Evolutionary conservation across 2,329 filamentous ascomycete genomes (phyloP), one percentile per base, ranked within the genome.

Genomic region (Aspergillus chevalieri): DNA sequence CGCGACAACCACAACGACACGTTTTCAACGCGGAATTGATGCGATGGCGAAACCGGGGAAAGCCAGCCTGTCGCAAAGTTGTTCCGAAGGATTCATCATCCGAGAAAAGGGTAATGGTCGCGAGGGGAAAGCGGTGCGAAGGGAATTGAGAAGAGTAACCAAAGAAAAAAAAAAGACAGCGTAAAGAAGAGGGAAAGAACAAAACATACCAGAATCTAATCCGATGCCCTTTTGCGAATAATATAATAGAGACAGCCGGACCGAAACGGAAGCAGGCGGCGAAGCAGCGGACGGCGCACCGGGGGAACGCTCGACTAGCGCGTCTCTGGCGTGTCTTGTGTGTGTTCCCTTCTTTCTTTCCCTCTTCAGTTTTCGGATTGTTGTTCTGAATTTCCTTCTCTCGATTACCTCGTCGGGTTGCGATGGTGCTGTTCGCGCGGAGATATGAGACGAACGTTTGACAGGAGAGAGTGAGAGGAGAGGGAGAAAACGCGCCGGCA

Each of bases 281-380:
- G 53, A 52, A 56, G 57, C 56, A 60, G 57, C 56, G 57, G 57
- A 60, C 42, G 49, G 44, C 46, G 44, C 52, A 43, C 43, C 42
- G 43, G 34, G 26, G 43, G 42, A 46, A 49, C 43, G 17, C 12
- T 44, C 42, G 42, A 28, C 26, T 22, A 28, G 26, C 33, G 30
- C 19, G 43, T 44, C 30, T 24, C 26, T 42, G 15, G 7, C 28
- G 41, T 26, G 15, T 44, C 42, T 44, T 44, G 7, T 42, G 12
- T 42, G 7, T 42, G 12, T 42, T 19, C 15, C 42, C 12, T 17
- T 28, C 22, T 22, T 44, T 41, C 34, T 45, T 12, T 34, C 17
- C 36, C 39, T 46, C 2, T 42, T 49, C 15, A 42, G 17, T 15
- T 22, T 10, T 17, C 45, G n/a, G 36, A 15, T 30, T 26, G 42